Evolutionary conservation across 2,329 filamentous ascomycete species (phyloP).

Genomic region (Xylaria sp.): DNA sequence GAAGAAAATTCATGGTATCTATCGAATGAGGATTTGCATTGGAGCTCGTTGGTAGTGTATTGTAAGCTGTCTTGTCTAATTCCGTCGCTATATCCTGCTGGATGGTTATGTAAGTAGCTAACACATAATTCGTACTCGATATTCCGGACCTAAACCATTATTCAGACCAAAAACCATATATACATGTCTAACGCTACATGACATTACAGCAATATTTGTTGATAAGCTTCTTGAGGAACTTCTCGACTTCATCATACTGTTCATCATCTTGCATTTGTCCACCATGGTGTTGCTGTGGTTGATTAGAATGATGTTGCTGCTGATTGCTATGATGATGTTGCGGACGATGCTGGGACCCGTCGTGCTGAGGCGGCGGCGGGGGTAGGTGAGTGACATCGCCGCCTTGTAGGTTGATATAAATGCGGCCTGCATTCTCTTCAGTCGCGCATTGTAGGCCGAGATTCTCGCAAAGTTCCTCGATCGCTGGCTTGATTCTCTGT

Average conservation of each 20-base stretch:
- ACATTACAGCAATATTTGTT: slow-evolving; percentile 33
- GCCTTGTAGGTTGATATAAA: slow-evolving; percentile 87
- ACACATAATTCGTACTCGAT: neutral
- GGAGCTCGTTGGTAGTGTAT: neutral
- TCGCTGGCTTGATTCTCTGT: slow-evolving; percentile 94
- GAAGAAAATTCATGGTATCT: neutral
- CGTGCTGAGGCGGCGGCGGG: slow-evolving; percentile 57
- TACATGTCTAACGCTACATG: slow-evolving; percentile 20
- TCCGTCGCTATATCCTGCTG: neutral
- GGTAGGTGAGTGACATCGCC: slow-evolving; percentile 66
- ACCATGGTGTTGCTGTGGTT: slow-evolving; percentile 53
- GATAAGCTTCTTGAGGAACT: slow-evolving; percentile 24
- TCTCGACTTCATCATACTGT: slow-evolving; percentile 27
- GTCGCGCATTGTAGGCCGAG: slow-evolving; percentile 84
- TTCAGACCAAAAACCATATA: neutral
- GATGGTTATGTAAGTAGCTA: neutral
- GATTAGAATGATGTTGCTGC: slow-evolving; percentile 53
- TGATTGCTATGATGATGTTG: slow-evolving; percentile 49
- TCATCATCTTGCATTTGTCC: slow-evolving; percentile 26
- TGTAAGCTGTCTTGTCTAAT: neutral
- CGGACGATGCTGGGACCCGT: slow-evolving; percentile 24
- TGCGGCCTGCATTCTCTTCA: slow-evolving; percentile 86
- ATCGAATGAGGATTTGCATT: neutral
- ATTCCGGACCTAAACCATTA: neutral
- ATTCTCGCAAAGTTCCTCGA: slow-evolving; percentile 86